Base-by-base conservation (phyloP, 2,329 filamentous ascomycete genomes). In the Grosmannia serpens region DNA sequence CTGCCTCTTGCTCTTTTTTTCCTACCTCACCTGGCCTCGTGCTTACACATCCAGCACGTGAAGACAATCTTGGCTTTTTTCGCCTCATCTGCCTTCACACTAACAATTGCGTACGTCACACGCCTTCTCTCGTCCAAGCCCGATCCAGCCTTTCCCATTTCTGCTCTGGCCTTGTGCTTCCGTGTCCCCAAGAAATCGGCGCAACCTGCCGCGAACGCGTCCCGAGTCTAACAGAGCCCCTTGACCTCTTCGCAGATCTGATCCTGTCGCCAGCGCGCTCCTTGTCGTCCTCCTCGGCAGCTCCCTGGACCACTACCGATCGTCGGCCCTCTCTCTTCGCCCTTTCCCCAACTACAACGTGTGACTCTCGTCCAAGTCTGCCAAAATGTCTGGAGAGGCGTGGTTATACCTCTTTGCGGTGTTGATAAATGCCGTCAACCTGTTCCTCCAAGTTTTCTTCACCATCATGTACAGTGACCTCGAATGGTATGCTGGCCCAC, bases 391-490 rank as follows among this genome's bases (percentile, higher is more conserved):
- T 70, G 91, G 91, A 75, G 91, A 96, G 83, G 91, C 91, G 74
- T 96, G 94, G 94, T 81, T 99, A 73, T 99, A 95, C 80, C 86
- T 99, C 69, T 82, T 99, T 76, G 87, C 92, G 77, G 95, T 99
- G 75, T 83, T 99, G 73, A 95, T 99, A 81, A 99, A 99, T 80
- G 94, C 94, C 79, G 91, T 99, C 84, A 99, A 99, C 81, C 84
- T 99, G 70, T 99, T 99, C 77, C 83, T 99, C 60, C 95, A 99
- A 79, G 94, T 99, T 68, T 99, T 99, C 83, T 99, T 99, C 80
- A 99, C 94, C 60, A 99, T 99, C 72, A 99, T 99, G 95, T 99
- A 97, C 79, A 96, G 90, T 75, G 94, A 99, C 82, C 77, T 99
- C 69, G 94, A 99, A 87, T 99, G 94, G 91, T 95, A 79, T 70